Percentiles rank a stretch among this genome's conserved stretches.
Conservation (phyloP, 208 protist genomes). For the Leptomonas pyrrhocoris region DNA sequence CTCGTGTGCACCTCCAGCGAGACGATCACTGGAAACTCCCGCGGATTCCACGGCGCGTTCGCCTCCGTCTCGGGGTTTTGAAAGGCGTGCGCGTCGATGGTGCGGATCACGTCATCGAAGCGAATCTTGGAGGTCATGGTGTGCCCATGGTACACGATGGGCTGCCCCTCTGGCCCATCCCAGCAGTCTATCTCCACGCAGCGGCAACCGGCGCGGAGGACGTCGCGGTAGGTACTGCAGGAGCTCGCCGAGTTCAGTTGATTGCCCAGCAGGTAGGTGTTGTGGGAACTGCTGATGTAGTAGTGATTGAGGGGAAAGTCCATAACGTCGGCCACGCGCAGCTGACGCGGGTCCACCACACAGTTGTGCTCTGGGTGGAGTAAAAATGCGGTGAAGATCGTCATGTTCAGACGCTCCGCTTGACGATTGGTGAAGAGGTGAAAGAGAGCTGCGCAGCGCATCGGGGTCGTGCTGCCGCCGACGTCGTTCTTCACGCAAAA, state of each 20-base stretch:
- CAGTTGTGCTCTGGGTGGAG: constrained; percentile 26
- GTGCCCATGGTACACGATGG: constrained; percentile 85
- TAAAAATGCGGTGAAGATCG: constrained; percentile 46
- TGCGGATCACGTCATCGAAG: constrained; percentile 60
- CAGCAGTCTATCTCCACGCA: constrained; percentile 90
- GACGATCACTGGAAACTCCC: constrained; percentile 79
- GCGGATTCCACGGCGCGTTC: constrained; percentile 30
- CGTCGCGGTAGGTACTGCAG: constrained; percentile 62
- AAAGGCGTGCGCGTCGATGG: constrained; percentile 80
- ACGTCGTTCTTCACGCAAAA: constrained; percentile 28
- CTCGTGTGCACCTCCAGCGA: constrained; percentile 86
- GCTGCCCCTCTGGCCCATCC: constrained; percentile 70
- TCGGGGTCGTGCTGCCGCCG: constrained; percentile 17
- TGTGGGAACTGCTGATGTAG: constrained; percentile 94
- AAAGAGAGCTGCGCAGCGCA: constrained; percentile 37
- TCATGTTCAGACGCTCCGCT: constrained; percentile 35
- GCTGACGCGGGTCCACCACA: constrained; percentile 14
- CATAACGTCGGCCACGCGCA: constrained; percentile 70
- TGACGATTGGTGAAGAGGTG: constrained; percentile 34
- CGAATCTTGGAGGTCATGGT: constrained; percentile 78
- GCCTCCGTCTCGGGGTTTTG: not conserved
- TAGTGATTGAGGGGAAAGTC: constrained; percentile 77
- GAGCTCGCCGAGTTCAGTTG: constrained; percentile 83
- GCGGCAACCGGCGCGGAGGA: constrained; percentile 67
- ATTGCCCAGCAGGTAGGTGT: constrained; percentile 95